Conservation (phyloP, 768 basidiomycete genomes). For the Cantharellus anzutake region DNA sequence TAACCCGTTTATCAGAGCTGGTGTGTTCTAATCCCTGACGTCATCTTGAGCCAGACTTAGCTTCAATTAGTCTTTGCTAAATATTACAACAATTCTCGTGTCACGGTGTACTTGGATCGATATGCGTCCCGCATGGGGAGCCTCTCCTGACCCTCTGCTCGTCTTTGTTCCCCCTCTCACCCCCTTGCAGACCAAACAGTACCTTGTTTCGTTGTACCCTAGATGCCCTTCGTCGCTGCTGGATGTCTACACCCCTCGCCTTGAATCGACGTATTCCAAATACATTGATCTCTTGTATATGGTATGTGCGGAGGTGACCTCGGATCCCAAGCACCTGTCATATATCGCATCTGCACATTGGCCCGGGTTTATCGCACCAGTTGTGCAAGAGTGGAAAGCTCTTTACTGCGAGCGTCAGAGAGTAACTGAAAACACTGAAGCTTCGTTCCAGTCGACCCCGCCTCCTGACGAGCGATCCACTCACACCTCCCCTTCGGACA, state of each 20-base stretch:
- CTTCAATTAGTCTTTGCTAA: conserved; percentile 13
- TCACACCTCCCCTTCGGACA: conserved; percentile 1
- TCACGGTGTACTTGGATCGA: conserved; percentile 55
- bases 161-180: conserved; percentile 32
- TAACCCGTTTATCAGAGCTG: conserved; percentile 52
- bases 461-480: neutral
- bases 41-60: neutral
- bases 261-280: conserved; percentile 42
- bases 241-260: conserved; percentile 23
- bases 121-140: conserved; percentile 46
- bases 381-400: conserved; percentile 29
- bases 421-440: neutral
- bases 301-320: conserved; percentile 42
- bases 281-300: conserved; percentile 40
- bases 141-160: conserved; percentile 54
- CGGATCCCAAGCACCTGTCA: conserved; percentile 46
- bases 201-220: conserved; percentile 3
- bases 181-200: conserved; percentile 25
- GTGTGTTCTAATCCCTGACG: conserved; percentile 19
- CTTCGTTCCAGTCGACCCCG: neutral
- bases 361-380: conserved; percentile 58
- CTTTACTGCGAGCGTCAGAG: neutral
- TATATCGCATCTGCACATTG: conserved; percentile 65
- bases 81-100: conserved; percentile 37
- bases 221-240: conserved; percentile 13